Conservation (phyloP, 1,284 basidiomycete genomes). For the Pyrrhoderma noxium region DNA sequence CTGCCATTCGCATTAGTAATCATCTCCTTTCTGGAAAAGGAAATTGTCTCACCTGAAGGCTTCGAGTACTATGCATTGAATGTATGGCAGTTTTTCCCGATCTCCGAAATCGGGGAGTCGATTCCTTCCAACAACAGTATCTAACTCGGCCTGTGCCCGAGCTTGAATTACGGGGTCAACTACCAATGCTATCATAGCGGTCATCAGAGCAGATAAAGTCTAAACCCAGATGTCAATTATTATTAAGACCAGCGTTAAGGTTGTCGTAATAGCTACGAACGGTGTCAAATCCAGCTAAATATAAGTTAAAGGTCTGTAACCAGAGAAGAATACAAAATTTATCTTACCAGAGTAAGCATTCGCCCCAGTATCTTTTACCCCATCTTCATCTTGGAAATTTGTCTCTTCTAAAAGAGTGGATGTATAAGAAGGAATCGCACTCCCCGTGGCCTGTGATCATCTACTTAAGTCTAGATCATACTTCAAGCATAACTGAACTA, state of each 20-base stretch:
- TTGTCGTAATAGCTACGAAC: constrained; percentile 6
- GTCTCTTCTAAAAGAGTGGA: constrained; percentile 11
- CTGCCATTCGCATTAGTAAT: neutral
- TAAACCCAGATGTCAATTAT: constrained; percentile 17
- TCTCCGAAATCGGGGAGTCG: constrained; percentile 27
- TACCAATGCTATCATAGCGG: constrained; percentile 22
- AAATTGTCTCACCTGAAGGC: constrained; percentile 1
- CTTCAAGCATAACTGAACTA: too few relatives aligned
- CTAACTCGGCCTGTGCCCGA: constrained; percentile 25
- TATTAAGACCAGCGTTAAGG: constrained; percentile 7
- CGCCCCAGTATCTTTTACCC: neutral
- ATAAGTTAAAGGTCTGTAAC: neutral
- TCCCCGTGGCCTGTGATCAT: neutral
- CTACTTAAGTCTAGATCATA: too few relatives aligned
- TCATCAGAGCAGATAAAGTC: constrained; percentile 13
- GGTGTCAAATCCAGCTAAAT: constrained; percentile 17
- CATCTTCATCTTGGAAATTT: constrained; percentile 11
- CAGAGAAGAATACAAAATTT: neutral
- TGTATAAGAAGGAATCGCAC: constrained; percentile 2
- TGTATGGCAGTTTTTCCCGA: constrained; percentile 22
- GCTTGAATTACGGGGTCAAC: constrained; percentile 8
- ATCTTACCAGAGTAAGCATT: constrained; percentile 13
- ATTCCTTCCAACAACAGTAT: constrained; percentile 22
- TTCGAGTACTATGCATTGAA: constrained; percentile 14
- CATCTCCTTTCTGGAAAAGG: neutral